phyloP scores from a whole-genome alignment of 306 rosid genomes.

The Ammopiptanthus mongolicus region DNA sequence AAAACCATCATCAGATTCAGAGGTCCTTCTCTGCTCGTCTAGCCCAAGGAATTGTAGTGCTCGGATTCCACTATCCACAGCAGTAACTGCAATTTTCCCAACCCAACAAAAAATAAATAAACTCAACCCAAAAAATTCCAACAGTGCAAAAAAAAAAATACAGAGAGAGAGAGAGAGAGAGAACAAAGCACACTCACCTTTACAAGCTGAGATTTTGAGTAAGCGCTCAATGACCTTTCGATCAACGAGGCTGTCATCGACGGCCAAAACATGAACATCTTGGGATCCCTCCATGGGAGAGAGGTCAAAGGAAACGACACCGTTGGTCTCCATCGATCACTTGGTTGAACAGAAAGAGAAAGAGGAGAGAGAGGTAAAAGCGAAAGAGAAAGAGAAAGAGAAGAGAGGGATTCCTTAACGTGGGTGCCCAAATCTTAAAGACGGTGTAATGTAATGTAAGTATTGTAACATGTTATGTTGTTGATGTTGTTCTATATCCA shows the following conservation, averaged over 20 bases:
- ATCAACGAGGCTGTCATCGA: constrained; percentile 89
- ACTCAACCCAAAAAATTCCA: neutral
- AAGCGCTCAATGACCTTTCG: constrained; percentile 83
- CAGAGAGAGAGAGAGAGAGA: neutral
- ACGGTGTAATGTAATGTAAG: constrained; percentile 26
- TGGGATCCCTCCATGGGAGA: constrained; percentile 29
- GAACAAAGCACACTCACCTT: constrained; percentile 41
- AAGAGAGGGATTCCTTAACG: constrained; percentile 25
- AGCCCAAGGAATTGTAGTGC: constrained; percentile 85
- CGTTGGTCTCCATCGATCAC: constrained; percentile 58
- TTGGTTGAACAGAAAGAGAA: neutral
- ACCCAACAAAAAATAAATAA: neutral
- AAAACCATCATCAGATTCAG: constrained; percentile 55
- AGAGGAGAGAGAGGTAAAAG: neutral
- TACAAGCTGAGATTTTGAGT: constrained; percentile 72
- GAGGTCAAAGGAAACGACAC: constrained; percentile 37
- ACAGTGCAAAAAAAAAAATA: neutral
- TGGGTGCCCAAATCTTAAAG: constrained; percentile 35
- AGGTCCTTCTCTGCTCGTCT: constrained; percentile 48
- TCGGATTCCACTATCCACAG: constrained; percentile 88
- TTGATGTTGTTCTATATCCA: constrained; percentile 6
- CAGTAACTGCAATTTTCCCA: constrained; percentile 59
- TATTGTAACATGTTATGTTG: constrained; percentile 1
- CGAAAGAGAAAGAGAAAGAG: neutral
- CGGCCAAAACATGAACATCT: constrained; percentile 89